Percentiles rank a stretch among this genome's conserved stretches.
Evolutionary conservation across 2,329 filamentous ascomycete species (phyloP).

Genomic region (Aspergillus sp.): DNA sequence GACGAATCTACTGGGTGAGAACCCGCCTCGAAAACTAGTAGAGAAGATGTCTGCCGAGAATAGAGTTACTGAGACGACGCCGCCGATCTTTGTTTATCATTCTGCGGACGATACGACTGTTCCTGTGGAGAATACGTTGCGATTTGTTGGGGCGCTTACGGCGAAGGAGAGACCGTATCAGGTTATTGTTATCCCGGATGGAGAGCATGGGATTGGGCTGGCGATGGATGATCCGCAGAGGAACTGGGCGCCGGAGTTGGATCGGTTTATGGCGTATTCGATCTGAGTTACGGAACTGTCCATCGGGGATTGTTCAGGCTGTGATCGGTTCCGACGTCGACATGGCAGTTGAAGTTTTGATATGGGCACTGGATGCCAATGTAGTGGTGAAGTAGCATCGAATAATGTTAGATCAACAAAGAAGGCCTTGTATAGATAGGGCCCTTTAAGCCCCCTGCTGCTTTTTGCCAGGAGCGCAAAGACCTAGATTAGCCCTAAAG

Average conservation of each 20-base stretch:
- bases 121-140: slow-evolving; percentile 2
- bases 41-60: neutral
- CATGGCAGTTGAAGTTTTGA: too few species aligned
- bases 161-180: neutral
- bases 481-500: too few species aligned
- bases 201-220: neutral
- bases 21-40: neutral
- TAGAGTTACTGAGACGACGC: neutral
- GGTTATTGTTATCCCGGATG: slow-evolving; percentile 2
- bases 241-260: slow-evolving; percentile 3
- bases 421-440: too few species aligned
- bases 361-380: too few species aligned
- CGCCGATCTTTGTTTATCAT: slow-evolving; percentile 3
- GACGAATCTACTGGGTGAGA: neutral
- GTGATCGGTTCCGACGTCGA: too few species aligned
- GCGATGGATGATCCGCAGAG: slow-evolving; percentile 1
- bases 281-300: neutral
- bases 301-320: too few species aligned
- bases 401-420: too few species aligned
- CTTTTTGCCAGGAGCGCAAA: too few species aligned
- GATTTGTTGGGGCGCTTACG: neutral
- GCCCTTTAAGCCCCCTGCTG: too few species aligned
- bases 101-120: neutral
- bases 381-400: too few species aligned
- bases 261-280: slow-evolving; percentile 5